Evolutionary conservation across 2,329 filamentous ascomycete genomes (phyloP).

Genomic region (Neofusicoccum cordaticola): DNA sequence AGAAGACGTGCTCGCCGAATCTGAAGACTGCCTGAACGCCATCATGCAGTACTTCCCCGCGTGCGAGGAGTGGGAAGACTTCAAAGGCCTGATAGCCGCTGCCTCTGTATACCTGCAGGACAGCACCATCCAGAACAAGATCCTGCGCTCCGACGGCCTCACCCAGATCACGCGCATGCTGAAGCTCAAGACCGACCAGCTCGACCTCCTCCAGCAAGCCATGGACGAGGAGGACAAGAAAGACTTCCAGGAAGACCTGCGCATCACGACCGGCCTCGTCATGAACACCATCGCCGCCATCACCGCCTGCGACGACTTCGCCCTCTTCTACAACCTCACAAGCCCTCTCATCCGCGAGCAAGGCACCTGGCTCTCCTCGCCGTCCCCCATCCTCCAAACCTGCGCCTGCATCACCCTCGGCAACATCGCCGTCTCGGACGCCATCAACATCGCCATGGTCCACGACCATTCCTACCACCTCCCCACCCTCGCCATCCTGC

Average conservation of each 20-base stretch:
- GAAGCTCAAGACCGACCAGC: conserved; percentile 23
- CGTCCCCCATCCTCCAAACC: conserved; percentile 28
- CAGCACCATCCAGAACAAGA: conserved; percentile 32
- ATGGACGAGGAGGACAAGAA: conserved; percentile 10
- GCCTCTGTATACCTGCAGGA: conserved; percentile 33
- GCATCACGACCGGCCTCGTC: conserved; percentile 8
- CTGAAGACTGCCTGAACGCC: conserved; percentile 11
- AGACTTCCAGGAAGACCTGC: conserved; percentile 11
- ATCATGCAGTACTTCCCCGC: neutral
- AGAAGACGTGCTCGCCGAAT: conserved; percentile 6
- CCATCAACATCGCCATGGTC: conserved; percentile 34
- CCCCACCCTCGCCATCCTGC: conserved; percentile 29
- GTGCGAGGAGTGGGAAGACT: conserved; percentile 17
- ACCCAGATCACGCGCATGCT: conserved; percentile 30
- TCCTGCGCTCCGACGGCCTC: conserved; percentile 29
- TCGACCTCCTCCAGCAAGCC: neutral
- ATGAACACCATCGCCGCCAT: conserved; percentile 21
- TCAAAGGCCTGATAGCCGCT: conserved; percentile 12
- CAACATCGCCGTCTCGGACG: conserved; percentile 37
- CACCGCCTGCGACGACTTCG: conserved; percentile 34
- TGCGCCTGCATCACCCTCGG: conserved; percentile 38
- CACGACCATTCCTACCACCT: conserved; percentile 31
- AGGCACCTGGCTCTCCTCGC: conserved; percentile 10
- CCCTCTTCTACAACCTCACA: conserved; percentile 25
- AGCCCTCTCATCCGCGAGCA: conserved; percentile 28